Evolutionary conservation across 2,329 filamentous ascomycete species (phyloP).

Genomic region (Colletotrichum lupini): DNA sequence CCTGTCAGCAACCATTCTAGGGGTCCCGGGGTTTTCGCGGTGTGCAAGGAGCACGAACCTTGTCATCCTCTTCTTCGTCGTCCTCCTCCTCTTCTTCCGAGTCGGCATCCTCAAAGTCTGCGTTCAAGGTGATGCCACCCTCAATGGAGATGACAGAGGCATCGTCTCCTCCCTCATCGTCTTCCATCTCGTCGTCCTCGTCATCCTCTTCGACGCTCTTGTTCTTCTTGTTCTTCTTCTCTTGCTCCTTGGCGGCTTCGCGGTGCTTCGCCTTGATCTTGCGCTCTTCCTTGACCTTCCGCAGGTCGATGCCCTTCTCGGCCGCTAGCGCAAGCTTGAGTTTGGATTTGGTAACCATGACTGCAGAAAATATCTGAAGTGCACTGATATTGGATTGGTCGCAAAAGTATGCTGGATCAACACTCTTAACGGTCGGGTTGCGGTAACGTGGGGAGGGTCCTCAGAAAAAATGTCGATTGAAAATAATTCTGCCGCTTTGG

Average conservation of each 20-base stretch:
- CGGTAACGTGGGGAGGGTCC: constrained; percentile 15
- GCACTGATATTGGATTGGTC: not conserved
- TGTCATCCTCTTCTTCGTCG: constrained; percentile 42
- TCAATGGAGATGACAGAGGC: constrained; percentile 39
- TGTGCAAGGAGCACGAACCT: constrained; percentile 33
- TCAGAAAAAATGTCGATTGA: constrained; percentile 17
- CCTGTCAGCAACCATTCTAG: constrained; percentile 21
- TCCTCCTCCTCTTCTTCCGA: constrained; percentile 41
- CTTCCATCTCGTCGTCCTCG: constrained; percentile 45
- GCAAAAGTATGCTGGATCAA: constrained; percentile 13
- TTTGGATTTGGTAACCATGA: constrained; percentile 59
- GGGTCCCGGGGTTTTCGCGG: not conserved
- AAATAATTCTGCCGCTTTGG: constrained; percentile 33
- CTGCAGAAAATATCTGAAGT: not conserved
- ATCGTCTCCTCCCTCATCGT: constrained; percentile 39
- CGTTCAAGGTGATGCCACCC: constrained; percentile 44
- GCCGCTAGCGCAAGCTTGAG: constrained; percentile 65
- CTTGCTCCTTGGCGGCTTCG: constrained; percentile 45
- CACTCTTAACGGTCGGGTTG: constrained; percentile 8
- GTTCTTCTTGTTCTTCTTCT: constrained; percentile 42
- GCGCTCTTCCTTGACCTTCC: constrained; percentile 62
- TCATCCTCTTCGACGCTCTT: constrained; percentile 39
- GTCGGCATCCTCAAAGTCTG: constrained; percentile 33
- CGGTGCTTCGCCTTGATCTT: constrained; percentile 57
- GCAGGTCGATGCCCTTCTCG: constrained; percentile 65